Percentiles rank a stretch among this genome's conserved stretches.
phyloP scores from a whole-genome alignment of 1,139 yeast species.

The Debaryomyces udenii region DNA sequence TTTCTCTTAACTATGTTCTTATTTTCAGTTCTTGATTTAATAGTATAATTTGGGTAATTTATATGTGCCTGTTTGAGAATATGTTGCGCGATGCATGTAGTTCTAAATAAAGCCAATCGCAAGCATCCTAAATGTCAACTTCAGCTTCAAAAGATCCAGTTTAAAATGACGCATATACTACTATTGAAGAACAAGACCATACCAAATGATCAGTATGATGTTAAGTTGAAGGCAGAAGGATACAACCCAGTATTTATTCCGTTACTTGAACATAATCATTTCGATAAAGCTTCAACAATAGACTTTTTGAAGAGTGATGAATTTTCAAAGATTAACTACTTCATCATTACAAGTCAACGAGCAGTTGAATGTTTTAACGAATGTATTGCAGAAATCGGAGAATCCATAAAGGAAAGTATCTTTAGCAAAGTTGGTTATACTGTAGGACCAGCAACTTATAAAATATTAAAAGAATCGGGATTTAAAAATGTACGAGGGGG shows the following conservation, averaged over 20 bases:
- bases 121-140: background rate
- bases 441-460: conserved; percentile 88
- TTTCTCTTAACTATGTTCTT: background rate
- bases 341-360: conserved; percentile 88
- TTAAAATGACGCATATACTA: conserved; percentile 23
- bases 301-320: conserved; percentile 42
- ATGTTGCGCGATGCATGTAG: no score
- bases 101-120: no score
- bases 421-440: conserved; percentile 67
- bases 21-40: no score
- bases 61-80: no score
- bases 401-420: conserved; percentile 25
- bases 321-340: conserved; percentile 39
- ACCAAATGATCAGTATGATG: conserved; percentile 67
- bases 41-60: no score
- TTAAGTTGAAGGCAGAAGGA: conserved; percentile 33
- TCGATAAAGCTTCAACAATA: conserved; percentile 48
- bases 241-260: conserved; percentile 64
- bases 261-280: conserved; percentile 62
- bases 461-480: conserved; percentile 62
- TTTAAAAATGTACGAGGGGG: conserved; percentile 76
- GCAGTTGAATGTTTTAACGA: conserved; percentile 79
- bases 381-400: conserved; percentile 36
- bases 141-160: background rate
- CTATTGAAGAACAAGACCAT: conserved; percentile 69